Conservation (phyloP, 2,329 filamentous ascomycete species). For the Fusarium subglutinans region DNA sequence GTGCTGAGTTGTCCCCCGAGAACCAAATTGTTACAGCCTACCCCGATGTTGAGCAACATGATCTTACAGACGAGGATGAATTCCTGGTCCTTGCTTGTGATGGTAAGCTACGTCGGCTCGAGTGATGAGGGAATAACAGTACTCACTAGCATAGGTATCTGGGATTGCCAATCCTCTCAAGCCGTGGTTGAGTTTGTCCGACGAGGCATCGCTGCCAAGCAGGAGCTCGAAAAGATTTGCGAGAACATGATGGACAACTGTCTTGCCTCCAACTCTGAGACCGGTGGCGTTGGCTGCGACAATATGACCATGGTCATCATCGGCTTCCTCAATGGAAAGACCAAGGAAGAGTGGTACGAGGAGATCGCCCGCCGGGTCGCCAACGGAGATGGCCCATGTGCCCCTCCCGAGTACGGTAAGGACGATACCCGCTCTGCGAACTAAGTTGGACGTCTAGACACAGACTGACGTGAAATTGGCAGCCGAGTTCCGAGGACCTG, state of each 20-base stretch:
- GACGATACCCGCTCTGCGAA: slow-evolving; percentile 55
- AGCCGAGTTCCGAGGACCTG: slow-evolving; percentile 88
- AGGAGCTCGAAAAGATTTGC: slow-evolving; percentile 93
- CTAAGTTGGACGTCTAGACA: neutral
- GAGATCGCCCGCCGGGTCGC: slow-evolving; percentile 93
- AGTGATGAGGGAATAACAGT: slow-evolving; percentile 17
- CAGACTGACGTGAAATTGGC: slow-evolving; percentile 25
- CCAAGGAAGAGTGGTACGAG: slow-evolving; percentile 98
- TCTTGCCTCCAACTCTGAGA: slow-evolving; percentile 96
- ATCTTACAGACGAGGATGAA: slow-evolving; percentile 92
- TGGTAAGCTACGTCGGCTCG: slow-evolving; percentile 64
- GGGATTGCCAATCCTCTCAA: slow-evolving; percentile 99
- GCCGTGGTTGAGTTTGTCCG: slow-evolving; percentile 96
- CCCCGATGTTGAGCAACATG: slow-evolving; percentile 92
- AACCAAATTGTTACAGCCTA: slow-evolving; percentile 98
- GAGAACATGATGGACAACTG: slow-evolving; percentile 99
- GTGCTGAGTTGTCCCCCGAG: slow-evolving; percentile 94
- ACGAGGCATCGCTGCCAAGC: slow-evolving; percentile 94
- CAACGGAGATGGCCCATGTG: slow-evolving; percentile 96
- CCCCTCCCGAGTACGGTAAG: slow-evolving; percentile 99
- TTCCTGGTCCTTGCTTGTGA: slow-evolving; percentile 94
- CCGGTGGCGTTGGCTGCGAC: slow-evolving; percentile 96
- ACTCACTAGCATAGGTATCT: slow-evolving; percentile 76
- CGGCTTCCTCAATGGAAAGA: slow-evolving; percentile 88
- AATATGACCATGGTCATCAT: slow-evolving; percentile 99